Conservation (phyloP, 2,329 filamentous ascomycete species). For the Pyricularia pennisetigena region DNA sequence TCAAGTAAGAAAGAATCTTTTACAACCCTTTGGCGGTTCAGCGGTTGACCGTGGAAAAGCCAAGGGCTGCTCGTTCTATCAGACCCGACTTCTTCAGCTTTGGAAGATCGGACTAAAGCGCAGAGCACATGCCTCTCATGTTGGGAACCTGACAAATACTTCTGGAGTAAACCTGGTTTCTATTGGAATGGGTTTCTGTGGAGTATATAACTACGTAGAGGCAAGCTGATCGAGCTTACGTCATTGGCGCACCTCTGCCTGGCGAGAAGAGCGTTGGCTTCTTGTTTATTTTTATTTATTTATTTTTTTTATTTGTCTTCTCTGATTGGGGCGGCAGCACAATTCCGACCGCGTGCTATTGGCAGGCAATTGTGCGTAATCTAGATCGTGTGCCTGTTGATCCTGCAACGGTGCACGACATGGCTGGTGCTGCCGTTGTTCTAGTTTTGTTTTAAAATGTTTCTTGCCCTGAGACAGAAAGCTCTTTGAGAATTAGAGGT, state of each 20-base stretch:
- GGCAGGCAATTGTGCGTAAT: not conserved
- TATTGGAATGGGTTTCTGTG: not conserved
- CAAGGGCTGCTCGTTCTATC: conserved; percentile 43
- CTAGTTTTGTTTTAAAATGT: not conserved
- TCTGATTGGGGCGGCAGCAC: not conserved
- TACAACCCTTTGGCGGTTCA: not conserved
- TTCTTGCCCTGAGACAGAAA: not conserved
- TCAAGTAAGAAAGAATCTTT: conserved; percentile 19
- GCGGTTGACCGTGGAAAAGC: conserved; percentile 9
- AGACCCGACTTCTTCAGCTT: conserved; percentile 50
- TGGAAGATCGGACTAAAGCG: conserved; percentile 55
- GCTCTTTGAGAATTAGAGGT: not conserved
- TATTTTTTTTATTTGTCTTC: too few relatives aligned
- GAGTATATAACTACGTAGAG: not conserved
- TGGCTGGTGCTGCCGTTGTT: not conserved
- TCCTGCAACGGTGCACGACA: not conserved
- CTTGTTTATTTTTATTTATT: not conserved
- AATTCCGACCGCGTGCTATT: not conserved
- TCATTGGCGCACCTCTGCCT: not conserved
- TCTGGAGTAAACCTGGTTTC: not conserved
- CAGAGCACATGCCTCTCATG: conserved; percentile 40
- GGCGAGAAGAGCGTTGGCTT: not conserved
- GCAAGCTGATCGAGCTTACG: not conserved
- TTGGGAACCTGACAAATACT: not conserved
- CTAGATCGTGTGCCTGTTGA: conserved; percentile 1